Evolutionary conservation across 176 grass and related monocot species (phyloP).

Genomic region (Aegilops sharonensis): DNA sequence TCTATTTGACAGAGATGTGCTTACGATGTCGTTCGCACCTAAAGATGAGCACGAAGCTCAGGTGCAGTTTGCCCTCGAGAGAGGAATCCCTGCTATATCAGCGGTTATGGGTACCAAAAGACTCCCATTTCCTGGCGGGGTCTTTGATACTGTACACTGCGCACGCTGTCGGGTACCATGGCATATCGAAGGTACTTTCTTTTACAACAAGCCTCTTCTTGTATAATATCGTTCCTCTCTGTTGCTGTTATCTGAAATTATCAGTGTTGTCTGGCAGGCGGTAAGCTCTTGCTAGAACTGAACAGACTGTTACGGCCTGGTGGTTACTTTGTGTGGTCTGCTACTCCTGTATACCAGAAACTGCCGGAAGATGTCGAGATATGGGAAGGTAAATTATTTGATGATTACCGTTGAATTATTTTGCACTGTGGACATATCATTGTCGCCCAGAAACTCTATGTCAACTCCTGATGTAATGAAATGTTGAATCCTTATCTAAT

Average conservation of each 20-base stretch:
- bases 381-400: conserved; percentile 58
- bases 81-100: conserved; percentile 93
- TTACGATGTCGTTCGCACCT: conserved; percentile 86
- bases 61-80: conserved; percentile 91
- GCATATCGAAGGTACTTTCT: conserved; percentile 80
- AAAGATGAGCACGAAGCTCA: conserved; percentile 96
- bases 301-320: conserved; percentile 72
- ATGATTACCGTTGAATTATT: neutral
- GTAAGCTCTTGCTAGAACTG: conserved; percentile 77
- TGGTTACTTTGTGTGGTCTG: conserved; percentile 91
- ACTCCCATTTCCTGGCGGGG: conserved; percentile 71
- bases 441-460: neutral
- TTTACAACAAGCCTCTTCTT: conserved; percentile 4
- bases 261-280: conserved; percentile 50
- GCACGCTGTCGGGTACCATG: conserved; percentile 89
- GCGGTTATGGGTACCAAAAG: conserved; percentile 92
- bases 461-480: neutral
- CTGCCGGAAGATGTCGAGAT: conserved; percentile 65
- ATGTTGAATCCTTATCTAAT: neutral
- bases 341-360: conserved; percentile 83
- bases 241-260: conserved; percentile 9
- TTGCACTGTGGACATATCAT: neutral
- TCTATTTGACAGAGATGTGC: conserved; percentile 69
- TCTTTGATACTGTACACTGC: conserved; percentile 91
- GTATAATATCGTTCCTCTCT: neutral